phyloP scores from a whole-genome alignment of 139 green algal genomes.

The Ettlia oleoabundans region DNA sequence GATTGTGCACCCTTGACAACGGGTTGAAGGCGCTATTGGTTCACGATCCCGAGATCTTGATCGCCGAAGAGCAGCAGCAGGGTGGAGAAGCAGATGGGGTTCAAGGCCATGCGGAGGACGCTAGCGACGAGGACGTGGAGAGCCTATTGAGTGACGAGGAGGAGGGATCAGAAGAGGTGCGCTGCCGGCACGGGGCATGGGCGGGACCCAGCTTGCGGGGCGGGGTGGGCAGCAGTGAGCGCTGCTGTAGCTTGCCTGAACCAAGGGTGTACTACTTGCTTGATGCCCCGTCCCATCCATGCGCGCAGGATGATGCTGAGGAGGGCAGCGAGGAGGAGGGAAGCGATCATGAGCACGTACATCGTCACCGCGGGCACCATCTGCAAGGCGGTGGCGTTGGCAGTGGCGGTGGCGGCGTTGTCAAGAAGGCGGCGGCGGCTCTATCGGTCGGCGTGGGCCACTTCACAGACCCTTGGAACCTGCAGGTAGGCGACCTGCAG shows the following conservation, averaged over 20 bases:
- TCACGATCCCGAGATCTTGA: constrained; percentile 92
- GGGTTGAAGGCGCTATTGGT: constrained; percentile 85
- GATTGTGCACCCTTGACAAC: constrained; percentile 75
- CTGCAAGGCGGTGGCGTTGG: no score
- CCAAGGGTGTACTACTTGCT: no score
- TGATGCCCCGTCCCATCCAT: neutral
- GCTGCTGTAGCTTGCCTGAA: neutral
- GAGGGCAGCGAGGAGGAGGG: constrained; percentile 44
- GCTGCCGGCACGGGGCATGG: no score
- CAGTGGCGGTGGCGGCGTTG: neutral
- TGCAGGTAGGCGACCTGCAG: constrained; percentile 54
- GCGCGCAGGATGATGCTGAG: constrained; percentile 25
- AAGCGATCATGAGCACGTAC: constrained; percentile 45
- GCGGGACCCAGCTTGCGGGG: no score
- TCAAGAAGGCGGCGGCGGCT: constrained; percentile 87
- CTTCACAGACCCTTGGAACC: constrained; percentile 84
- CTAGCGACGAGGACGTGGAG: constrained; percentile 55
- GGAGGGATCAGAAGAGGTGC: constrained; percentile 1
- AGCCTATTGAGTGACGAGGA: constrained; percentile 5
- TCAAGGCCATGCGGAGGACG: constrained; percentile 15
- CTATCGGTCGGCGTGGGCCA: constrained; percentile 90
- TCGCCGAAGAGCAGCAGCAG: no score
- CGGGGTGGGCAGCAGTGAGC: no score
- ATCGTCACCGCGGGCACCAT: constrained; percentile 5
- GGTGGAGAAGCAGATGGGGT: constrained; percentile 26